Evolutionary conservation across 805 yeast species (phyloP).

Genomic region (Komagataella pseudopastoris): DNA sequence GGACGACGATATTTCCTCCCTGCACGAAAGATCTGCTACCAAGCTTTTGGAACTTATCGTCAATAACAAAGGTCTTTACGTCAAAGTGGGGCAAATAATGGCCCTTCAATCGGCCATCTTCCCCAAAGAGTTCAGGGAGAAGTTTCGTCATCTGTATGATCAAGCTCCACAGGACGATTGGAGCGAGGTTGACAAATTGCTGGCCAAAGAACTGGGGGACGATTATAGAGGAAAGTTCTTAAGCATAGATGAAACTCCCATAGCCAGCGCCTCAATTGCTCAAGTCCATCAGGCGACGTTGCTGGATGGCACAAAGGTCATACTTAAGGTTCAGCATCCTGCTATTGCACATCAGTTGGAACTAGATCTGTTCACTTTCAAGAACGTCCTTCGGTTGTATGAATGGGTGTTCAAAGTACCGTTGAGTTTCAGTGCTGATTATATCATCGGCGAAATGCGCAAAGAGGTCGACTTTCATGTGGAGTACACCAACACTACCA

Average conservation of each 20-base stretch:
- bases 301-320: constrained; percentile 35
- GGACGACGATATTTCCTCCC: constrained; percentile 28
- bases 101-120: constrained; percentile 63
- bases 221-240: constrained; percentile 27
- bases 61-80: constrained; percentile 46
- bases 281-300: constrained; percentile 50
- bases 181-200: constrained; percentile 25
- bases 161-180: constrained; percentile 51
- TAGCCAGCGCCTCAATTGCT: constrained; percentile 68
- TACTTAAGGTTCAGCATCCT: constrained; percentile 54
- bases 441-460: constrained; percentile 40
- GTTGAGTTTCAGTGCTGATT: constrained; percentile 37
- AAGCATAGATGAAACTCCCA: constrained; percentile 37
- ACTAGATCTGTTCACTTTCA: constrained; percentile 50
- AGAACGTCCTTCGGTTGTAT: constrained; percentile 34
- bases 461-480: constrained; percentile 50
- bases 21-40: constrained; percentile 49
- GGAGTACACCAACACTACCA: constrained; percentile 40
- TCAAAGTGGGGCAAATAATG: constrained; percentile 68
- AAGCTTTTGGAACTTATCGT: constrained; percentile 29
- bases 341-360: constrained; percentile 46
- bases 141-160: constrained; percentile 48
- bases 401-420: constrained; percentile 54
- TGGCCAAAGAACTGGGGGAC: constrained; percentile 26
- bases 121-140: constrained; percentile 48